A percentile compares a stretch with the other conserved stretches of the same genome.
These are phyloP conservation scores for Chrysanthemum lavandulifolium DNA, from an alignment of 129 eudicot species.

Conservation along the genomic window DNA sequence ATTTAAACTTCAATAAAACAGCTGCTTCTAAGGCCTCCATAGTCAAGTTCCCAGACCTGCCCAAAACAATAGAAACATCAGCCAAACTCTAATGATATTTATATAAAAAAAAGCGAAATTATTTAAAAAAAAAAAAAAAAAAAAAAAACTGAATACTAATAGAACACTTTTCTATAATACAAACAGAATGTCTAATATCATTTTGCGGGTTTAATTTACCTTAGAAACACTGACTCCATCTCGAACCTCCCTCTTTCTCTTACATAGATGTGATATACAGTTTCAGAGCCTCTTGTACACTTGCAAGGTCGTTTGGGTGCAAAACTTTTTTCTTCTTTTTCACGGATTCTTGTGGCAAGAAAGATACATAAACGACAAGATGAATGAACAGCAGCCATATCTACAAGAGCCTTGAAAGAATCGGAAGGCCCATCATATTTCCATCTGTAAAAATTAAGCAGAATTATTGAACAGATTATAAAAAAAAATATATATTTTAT, in stretches of 20 bases:
- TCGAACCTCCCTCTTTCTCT: constrained; percentile 94
- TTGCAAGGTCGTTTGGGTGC: constrained; percentile 83
- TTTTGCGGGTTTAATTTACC: constrained; percentile 37
- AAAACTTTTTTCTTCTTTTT: constrained; percentile 56
- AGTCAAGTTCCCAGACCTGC: constrained; percentile 80
- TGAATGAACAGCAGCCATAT: constrained; percentile 99
- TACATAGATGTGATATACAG: constrained; percentile 72
- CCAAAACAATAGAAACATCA: not conserved
- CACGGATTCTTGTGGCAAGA: constrained; percentile 79
- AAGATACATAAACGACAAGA: constrained; percentile 88
- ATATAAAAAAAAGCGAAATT: too few relatives aligned
- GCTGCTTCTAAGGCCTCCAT: constrained; percentile 70
- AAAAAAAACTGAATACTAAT: too few relatives aligned
- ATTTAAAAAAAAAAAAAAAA: too few relatives aligned
- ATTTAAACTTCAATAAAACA: constrained; percentile 56
- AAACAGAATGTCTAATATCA: not conserved
- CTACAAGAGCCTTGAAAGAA: constrained; percentile 94
- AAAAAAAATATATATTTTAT: not conserved
- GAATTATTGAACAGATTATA: not conserved
- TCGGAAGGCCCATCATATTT: constrained; percentile 95
- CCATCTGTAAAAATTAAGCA: constrained; percentile 53
- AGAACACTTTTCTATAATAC: not conserved
- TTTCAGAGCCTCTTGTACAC: constrained; percentile 66
- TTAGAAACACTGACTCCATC: constrained; percentile 74
- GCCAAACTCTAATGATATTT: not conserved